These are phyloP conservation scores for Penicillium sp. DNA, from an alignment of 2,329 filamentous ascomycete genomes.

Conservation along the genomic window DNA sequence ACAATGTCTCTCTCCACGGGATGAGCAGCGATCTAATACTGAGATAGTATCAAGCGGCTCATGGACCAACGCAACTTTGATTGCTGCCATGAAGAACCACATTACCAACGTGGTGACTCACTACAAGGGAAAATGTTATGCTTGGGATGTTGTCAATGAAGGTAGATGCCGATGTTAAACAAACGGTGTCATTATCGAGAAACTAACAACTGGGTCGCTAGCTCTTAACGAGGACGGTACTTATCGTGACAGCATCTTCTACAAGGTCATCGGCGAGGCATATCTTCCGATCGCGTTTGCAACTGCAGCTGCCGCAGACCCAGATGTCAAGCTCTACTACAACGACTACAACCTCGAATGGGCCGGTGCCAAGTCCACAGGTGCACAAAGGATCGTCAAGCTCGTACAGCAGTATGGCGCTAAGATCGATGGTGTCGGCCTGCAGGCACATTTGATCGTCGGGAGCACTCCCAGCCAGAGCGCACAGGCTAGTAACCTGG, in stretches of 20 bases:
- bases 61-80: slow-evolving; percentile 61
- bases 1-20: slow-evolving; percentile 25
- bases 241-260: slow-evolving; percentile 45
- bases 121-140: slow-evolving; percentile 39
- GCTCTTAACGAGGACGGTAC: slow-evolving; percentile 50
- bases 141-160: slow-evolving; percentile 45
- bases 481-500: slow-evolving; percentile 41
- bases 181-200: neutral
- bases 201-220: slow-evolving; percentile 3
- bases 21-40: neutral
- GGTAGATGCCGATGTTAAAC: slow-evolving; percentile 13
- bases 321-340: slow-evolving; percentile 48
- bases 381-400: slow-evolving; percentile 39
- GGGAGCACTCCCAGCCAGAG: slow-evolving; percentile 44
- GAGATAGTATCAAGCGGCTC: slow-evolving; percentile 43
- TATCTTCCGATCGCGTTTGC: slow-evolving; percentile 50
- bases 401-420: slow-evolving; percentile 40
- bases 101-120: slow-evolving; percentile 39
- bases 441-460: slow-evolving; percentile 44
- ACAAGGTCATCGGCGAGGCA: slow-evolving; percentile 44
- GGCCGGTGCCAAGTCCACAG: slow-evolving; percentile 36
- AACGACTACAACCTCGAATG: slow-evolving; percentile 48
- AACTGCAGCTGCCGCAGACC: slow-evolving; percentile 58
- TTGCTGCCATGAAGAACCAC: slow-evolving; percentile 52
- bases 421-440: slow-evolving; percentile 51